phyloP scores from a whole-genome alignment of 2,329 filamentous ascomycete species.

The Calonectria montana region DNA sequence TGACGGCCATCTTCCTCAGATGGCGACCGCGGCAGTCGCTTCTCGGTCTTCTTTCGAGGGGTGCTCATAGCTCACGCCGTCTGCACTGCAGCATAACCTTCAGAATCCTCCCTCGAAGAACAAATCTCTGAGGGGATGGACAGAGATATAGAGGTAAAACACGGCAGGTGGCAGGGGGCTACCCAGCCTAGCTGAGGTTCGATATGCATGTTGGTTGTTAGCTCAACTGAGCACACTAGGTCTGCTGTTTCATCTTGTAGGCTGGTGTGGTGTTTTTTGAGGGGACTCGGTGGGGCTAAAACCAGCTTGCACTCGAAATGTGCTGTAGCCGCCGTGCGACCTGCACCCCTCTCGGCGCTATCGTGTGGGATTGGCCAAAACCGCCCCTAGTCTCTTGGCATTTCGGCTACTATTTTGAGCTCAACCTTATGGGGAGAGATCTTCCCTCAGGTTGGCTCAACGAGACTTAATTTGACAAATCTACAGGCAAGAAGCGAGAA shows the following conservation, averaged over 20 bases:
- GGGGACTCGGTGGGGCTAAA: background rate
- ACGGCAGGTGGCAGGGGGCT: background rate
- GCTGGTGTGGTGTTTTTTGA: background rate
- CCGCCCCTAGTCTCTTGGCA: background rate
- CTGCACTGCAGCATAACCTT: too few species aligned
- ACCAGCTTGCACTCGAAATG: background rate
- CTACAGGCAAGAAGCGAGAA: background rate
- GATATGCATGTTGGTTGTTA: slow-evolving; percentile 16
- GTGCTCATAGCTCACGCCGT: background rate
- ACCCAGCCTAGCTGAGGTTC: background rate
- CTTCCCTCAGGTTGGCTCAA: background rate
- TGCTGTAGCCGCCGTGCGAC: background rate
- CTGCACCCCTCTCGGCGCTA: background rate
- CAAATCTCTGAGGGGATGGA: background rate
- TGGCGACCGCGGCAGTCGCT: background rate
- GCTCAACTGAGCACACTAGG: background rate
- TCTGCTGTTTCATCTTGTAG: background rate
- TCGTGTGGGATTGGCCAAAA: background rate
- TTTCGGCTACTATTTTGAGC: background rate
- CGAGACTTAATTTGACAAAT: background rate
- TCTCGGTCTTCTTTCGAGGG: background rate
- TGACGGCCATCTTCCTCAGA: background rate
- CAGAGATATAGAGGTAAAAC: background rate
- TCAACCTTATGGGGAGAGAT: background rate
- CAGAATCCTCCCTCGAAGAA: background rate